Evolutionary conservation across 192 early-diverging fungal genomes (phyloP).

Genomic region (Mortierella claussenii): DNA sequence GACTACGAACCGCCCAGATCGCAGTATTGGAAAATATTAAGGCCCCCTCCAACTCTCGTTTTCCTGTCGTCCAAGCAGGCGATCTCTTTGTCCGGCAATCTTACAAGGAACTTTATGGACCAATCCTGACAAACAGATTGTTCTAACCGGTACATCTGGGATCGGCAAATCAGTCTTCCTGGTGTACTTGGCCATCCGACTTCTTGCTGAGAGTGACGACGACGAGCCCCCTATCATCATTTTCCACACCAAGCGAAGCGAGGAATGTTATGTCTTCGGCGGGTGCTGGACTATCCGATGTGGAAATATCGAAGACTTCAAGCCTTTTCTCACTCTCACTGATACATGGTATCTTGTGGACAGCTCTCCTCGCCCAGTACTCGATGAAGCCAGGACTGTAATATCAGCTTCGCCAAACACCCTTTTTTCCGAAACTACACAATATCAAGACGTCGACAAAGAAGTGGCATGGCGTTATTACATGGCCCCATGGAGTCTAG

Average conservation of each 20-base stretch:
- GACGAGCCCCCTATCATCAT: conserved; percentile 30
- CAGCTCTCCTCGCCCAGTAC: conserved; percentile 18
- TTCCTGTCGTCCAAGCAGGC: background rate
- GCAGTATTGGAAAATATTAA: background rate
- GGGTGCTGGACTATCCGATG: conserved; percentile 13
- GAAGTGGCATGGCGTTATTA: conserved; percentile 12
- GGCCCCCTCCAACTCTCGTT: background rate
- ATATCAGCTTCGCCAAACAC: conserved; percentile 28
- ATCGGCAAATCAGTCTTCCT: conserved; percentile 29
- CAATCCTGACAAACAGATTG: conserved; percentile 4
- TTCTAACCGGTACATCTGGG: conserved; percentile 26
- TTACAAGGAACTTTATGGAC: background rate
- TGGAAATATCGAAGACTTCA: conserved; percentile 26
- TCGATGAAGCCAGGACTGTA: conserved; percentile 18
- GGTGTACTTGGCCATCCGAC: conserved; percentile 27
- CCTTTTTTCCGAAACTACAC: background rate
- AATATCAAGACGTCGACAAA: conserved; percentile 24
- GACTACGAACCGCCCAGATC: background rate
- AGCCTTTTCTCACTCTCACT: conserved; percentile 15
- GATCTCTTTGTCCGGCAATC: background rate
- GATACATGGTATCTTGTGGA: conserved; percentile 17
- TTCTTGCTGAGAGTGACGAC: conserved; percentile 19
- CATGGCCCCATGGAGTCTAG: conserved; percentile 20
- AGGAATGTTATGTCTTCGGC: conserved; percentile 28
- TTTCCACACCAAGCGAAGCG: conserved; percentile 16